Base-by-base conservation (phyloP, 2,329 filamentous ascomycete species). In the Aspergillus costaricaensis region DNA sequence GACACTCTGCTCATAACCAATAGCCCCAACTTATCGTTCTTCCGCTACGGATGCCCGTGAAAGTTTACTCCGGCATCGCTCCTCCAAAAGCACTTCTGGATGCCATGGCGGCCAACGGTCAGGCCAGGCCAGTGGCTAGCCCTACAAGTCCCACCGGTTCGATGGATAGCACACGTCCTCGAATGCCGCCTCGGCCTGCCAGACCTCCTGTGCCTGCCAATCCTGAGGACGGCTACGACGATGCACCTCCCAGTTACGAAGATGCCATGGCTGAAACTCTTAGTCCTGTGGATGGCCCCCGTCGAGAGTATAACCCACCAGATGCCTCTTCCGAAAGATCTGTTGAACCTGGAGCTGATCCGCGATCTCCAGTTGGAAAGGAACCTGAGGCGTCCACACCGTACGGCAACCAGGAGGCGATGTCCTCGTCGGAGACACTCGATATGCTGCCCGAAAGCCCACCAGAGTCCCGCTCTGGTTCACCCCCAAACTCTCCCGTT, bases 231-330 rank as follows among this genome's bases (percentile, higher is more conserved):
- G 63, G 30, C 27, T 73, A 72, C 65, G 88, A 91, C 32, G 92
- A 95, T 58, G 91, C 92, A n/a, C 93, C 94, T 17, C 93, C 93
- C 7, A 96, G 91, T 70, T 98, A 98, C 72, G 92, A 96, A 76
- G 93, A 97, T 76, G 92, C 92, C 12, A 88, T 97, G 77, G 92
- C 92, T 6, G 88, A 91, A 65, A 86, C 88, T 60, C 77, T 95
- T 63, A 88, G 86, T 38, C 91, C 91, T 1, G 86, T 92, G 58
- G 85, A 91, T 72, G 90, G 88, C 62, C 80, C 88, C 25, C 82
- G 92, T 68, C 75, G 78, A 69, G 78, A 81, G 70, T 81, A 81
- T 76, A 76, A 78, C 72, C 73, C 77, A 75, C 73, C 75, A 71
- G 72, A 74, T 65, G 67, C 72, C 69, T 69, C 72, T 65, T 70